Conservation (phyloP, 257 asterid genomes). For the Rhazya stricta region DNA sequence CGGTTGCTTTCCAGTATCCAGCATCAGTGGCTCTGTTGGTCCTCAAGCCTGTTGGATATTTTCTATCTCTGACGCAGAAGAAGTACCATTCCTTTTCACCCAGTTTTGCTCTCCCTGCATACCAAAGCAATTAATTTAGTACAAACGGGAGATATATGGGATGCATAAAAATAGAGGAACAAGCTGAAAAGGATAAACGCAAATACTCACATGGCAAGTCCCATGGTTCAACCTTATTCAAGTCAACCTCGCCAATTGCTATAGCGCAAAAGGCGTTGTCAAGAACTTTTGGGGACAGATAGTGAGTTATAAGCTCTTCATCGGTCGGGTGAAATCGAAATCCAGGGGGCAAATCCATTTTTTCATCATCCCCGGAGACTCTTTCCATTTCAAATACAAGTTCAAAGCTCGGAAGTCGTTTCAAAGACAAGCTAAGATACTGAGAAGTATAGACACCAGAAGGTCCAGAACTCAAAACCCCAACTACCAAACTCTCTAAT, state of each 20-base stretch:
- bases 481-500: background rate
- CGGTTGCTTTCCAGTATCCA: conserved; percentile 94
- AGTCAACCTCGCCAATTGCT: conserved; percentile 76
- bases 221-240: conserved; percentile 91
- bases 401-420: background rate
- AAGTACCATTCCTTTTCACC: conserved; percentile 92
- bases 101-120: conserved; percentile 63
- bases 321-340: conserved; percentile 89
- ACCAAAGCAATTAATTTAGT: background rate
- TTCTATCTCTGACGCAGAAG: conserved; percentile 72
- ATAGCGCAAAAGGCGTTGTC: conserved; percentile 38
- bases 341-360: conserved; percentile 74
- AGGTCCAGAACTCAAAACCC: background rate
- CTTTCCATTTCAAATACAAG: conserved; percentile 36
- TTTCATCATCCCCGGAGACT: conserved; percentile 30
- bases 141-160: background rate
- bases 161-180: background rate
- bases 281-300: conserved; percentile 43
- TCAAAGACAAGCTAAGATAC: background rate
- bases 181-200: background rate
- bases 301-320: conserved; percentile 77
- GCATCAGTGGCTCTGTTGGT: conserved; percentile 76
- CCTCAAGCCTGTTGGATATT: conserved; percentile 75
- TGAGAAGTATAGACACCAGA: background rate
- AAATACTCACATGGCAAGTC: conserved; percentile 73